Evolutionary conservation across 495 filamentous ascomycete genomes (phyloP).

Genomic region (Clohesyomyces aquaticus): DNA sequence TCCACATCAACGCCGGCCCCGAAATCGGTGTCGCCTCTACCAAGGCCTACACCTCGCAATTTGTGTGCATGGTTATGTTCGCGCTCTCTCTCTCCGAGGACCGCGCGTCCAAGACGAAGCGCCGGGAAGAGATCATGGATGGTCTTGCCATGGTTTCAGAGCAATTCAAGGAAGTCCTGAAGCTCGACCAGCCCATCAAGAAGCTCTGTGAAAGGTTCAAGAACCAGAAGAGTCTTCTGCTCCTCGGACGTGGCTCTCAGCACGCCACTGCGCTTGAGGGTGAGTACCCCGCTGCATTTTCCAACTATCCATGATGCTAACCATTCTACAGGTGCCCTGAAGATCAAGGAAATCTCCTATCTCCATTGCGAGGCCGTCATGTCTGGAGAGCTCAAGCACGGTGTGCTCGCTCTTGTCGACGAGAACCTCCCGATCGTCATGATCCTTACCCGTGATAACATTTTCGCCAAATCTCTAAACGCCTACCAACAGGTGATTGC

Average conservation of each 20-base stretch:
- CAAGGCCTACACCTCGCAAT: constrained; percentile 98
- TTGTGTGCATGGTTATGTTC: constrained; percentile 99
- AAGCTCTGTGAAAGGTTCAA: constrained; percentile 89
- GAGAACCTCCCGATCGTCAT: constrained; percentile 99
- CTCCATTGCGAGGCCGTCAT: constrained; percentile 99
- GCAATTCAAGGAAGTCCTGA: constrained; percentile 88
- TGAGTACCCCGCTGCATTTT: constrained; percentile 28
- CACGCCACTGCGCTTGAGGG: constrained; percentile 97
- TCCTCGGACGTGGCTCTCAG: constrained; percentile 92
- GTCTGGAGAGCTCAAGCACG: constrained; percentile 98
- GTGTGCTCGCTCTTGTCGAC: constrained; percentile 94
- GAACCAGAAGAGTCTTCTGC: constrained; percentile 92
- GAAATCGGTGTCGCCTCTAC: constrained; percentile 99
- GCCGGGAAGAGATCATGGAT: constrained; percentile 96
- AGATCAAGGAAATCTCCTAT: constrained; percentile 99
- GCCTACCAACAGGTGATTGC: constrained; percentile 99
- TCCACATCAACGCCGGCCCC: constrained; percentile 98
- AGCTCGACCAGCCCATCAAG: constrained; percentile 92
- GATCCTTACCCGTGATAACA: constrained; percentile 93
- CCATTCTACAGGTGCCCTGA: constrained; percentile 62
- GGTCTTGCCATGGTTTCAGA: constrained; percentile 82
- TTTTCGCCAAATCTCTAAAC: constrained; percentile 97
- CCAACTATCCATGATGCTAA: constrained; percentile 20
- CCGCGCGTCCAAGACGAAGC: constrained; percentile 88
- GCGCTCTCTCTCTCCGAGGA: constrained; percentile 94